Conservation (phyloP, 139 green algal species). For the Nannochloris sp. region DNA sequence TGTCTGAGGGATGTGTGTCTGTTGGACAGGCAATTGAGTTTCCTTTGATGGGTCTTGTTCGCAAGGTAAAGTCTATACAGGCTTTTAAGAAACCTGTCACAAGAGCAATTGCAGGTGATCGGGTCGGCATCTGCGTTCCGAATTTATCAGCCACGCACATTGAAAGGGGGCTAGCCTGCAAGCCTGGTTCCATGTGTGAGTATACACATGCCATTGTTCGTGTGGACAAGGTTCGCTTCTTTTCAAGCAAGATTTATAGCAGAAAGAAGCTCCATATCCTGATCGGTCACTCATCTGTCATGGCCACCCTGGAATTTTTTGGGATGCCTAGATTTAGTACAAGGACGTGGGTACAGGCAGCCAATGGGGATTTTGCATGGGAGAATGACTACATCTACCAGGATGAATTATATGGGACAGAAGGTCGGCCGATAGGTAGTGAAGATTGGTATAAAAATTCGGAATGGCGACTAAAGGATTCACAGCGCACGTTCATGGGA, state of each 20-base stretch:
- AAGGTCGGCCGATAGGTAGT: slow-evolving; percentile 43
- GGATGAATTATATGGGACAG: slow-evolving; percentile 58
- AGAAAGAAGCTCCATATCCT: slow-evolving; percentile 68
- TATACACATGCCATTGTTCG: slow-evolving; percentile 59
- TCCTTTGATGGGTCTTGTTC: slow-evolving; percentile 51
- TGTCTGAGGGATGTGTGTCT: slow-evolving; percentile 47
- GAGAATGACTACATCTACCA: slow-evolving; percentile 60
- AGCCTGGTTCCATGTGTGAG: slow-evolving; percentile 58
- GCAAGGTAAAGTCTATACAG: slow-evolving; percentile 86
- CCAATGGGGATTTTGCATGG: slow-evolving; percentile 40
- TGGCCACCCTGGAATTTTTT: slow-evolving; percentile 76
- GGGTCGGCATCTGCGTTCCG: slow-evolving; percentile 80
- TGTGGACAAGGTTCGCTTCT: slow-evolving; percentile 79
- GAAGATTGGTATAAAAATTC: neutral
- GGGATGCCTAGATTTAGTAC: slow-evolving; percentile 25
- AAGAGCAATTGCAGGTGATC: slow-evolving; percentile 51
- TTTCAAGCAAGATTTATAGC: slow-evolving; percentile 18
- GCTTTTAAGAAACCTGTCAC: slow-evolving; percentile 70
- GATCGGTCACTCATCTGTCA: slow-evolving; percentile 71
- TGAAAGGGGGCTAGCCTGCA: slow-evolving; percentile 70
- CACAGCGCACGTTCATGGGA: slow-evolving; percentile 34
- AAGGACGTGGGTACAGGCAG: neutral
- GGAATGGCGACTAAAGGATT: neutral
- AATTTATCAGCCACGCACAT: slow-evolving; percentile 71
- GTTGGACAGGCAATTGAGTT: slow-evolving; percentile 76